Base-by-base conservation (phyloP, 2,329 filamentous ascomycete species). In the Didymella sp. region DNA sequence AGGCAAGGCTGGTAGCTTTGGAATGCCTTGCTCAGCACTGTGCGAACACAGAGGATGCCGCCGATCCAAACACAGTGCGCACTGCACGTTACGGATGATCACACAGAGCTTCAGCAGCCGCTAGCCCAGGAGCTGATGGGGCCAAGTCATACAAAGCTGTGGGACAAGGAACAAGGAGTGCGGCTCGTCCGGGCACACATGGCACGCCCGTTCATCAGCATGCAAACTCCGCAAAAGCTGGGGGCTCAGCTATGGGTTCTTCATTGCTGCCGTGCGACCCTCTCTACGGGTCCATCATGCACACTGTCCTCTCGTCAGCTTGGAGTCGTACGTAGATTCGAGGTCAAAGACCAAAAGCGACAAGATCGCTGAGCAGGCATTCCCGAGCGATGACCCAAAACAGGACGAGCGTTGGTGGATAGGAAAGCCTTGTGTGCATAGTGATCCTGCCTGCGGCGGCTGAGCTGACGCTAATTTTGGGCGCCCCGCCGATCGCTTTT, bases 391-490 rank as follows among this genome's bases (percentile, higher is more conserved):
- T 21, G 19, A 38, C 28, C 31, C 38, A 49, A 12, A 17, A 24
- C 15, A 25, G 42, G 13, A 40, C 28, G n/a, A 42, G 24, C n/a
- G 35, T 41, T 45, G 31, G 33, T 28, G 47, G 27, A 33, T 21
- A 25, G 48, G 44, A n/a, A 42, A 19, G 33, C 33, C 7, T 46
- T 41, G 41, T 37, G n/a, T 46, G 33, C 47, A 41, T 37, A 35
- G n/a, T 47, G 49, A 57, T 42, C 54, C 43, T 51, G 43, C 38
- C 31, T 35, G 44, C 54, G 54, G 49, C 54, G 54, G 49, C 54
- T 57, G 54, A 57, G 54, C 48, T 40, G 31, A 15, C 51, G 38
- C 49, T 48, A 57, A 48, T 27, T 52, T 57, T 40, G 49, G 49
- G 25, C 19, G 48, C 54, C 43, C 37, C 54, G 49, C 54, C 31